Evolutionary conservation across 768 basidiomycete species (phyloP).

Genomic region (Amanita exitialis): DNA sequence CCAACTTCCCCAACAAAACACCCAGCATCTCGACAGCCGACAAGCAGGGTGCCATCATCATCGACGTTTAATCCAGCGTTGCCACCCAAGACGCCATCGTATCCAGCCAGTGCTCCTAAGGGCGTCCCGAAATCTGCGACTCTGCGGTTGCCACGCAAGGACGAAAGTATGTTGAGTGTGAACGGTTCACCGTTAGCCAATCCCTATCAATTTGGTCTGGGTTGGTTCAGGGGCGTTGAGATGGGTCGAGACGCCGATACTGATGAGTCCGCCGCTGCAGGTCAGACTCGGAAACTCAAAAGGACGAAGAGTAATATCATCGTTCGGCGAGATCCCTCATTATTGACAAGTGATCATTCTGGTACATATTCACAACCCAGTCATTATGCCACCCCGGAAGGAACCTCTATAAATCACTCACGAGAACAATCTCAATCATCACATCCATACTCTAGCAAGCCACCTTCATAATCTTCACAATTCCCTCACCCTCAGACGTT

Average conservation of each 20-base stretch:
- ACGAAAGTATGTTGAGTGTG: slow-evolving; percentile 71
- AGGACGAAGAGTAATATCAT: slow-evolving; percentile 49
- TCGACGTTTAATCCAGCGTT: slow-evolving; percentile 68
- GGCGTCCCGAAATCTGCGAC: slow-evolving; percentile 22
- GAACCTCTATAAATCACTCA: slow-evolving; percentile 29
- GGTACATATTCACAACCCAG: slow-evolving; percentile 45
- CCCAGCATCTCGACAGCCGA: slow-evolving; percentile 20
- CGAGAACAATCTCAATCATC: slow-evolving; percentile 31
- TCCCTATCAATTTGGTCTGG: slow-evolving; percentile 58
- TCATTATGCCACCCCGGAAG: slow-evolving; percentile 24
- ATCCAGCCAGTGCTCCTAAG: slow-evolving; percentile 22
- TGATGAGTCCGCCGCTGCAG: slow-evolving; percentile 15
- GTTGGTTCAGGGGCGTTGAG: slow-evolving; percentile 42
- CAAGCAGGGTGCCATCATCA: slow-evolving; percentile 41
- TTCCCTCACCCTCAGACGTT: slow-evolving; percentile 15
- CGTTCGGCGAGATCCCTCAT: slow-evolving; percentile 49
- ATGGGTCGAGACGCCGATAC: slow-evolving; percentile 25
- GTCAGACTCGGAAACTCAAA: slow-evolving; percentile 26
- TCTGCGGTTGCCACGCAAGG: slow-evolving; percentile 57
- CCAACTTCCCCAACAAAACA: slow-evolving; percentile 45
- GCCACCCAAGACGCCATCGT: slow-evolving; percentile 44
- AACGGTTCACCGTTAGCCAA: slow-evolving; percentile 81
- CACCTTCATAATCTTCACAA: slow-evolving; percentile 13
- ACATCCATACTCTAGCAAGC: slow-evolving; percentile 12
- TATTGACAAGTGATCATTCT: slow-evolving; percentile 28